Evolutionary conservation across 106 monocot genomes (phyloP).

Genomic region (Iris macrosiphon): DNA sequence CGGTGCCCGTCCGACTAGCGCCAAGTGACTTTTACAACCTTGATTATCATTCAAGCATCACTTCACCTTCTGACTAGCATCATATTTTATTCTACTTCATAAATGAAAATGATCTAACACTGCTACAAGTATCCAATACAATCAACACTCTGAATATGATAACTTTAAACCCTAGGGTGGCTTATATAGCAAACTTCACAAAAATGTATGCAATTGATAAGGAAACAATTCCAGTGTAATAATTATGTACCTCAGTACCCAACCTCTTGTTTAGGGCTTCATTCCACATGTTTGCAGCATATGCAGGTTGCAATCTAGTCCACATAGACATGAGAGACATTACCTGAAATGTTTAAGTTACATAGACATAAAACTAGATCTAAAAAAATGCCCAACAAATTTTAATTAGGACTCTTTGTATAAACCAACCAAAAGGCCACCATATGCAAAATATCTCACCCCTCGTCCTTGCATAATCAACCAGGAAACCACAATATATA

Average conservation of each 20-base stretch:
- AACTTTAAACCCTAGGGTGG: no score
- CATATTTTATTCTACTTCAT: no score
- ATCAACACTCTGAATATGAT: no score
- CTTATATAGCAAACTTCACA: no score
- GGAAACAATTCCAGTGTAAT: neutral
- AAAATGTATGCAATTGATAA: no score
- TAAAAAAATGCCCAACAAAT: neutral
- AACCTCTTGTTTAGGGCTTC: conserved; percentile 94
- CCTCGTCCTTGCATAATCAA: no score
- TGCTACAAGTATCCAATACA: no score
- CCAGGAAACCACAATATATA: neutral
- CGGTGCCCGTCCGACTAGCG: no score
- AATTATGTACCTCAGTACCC: conserved; percentile 60
- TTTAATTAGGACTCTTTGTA: neutral
- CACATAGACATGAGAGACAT: conserved; percentile 94
- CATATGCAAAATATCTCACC: neutral
- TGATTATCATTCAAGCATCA: no score
- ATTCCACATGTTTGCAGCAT: conserved; percentile 98
- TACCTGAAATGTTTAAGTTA: conserved; percentile 41
- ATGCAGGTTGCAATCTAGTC: conserved; percentile 81
- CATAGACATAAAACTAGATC: neutral
- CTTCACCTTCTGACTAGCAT: no score
- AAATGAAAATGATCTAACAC: no score
- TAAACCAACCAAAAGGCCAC: neutral
- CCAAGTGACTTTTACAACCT: no score